Conservation (phyloP, 306 rosid genomes). For the Trifolium dubium region DNA sequence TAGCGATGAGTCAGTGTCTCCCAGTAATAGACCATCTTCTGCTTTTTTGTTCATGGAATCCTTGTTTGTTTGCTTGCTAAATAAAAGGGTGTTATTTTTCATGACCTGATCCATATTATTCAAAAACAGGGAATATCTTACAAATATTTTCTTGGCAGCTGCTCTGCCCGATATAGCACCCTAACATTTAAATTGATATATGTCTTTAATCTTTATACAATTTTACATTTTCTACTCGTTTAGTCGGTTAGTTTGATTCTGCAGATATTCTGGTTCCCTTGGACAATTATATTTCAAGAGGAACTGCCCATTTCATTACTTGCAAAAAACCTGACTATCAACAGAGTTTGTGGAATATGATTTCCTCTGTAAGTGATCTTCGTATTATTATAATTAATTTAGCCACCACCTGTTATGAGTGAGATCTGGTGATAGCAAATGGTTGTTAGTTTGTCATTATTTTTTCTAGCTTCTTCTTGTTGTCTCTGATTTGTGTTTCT, state of each 20-base stretch:
- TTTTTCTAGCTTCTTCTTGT: slow-evolving; percentile 24
- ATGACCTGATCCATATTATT: slow-evolving; percentile 24
- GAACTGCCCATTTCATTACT: slow-evolving; percentile 79
- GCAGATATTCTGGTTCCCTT: slow-evolving; percentile 95
- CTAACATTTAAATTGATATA: not conserved
- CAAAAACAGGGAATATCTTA: slow-evolving; percentile 17
- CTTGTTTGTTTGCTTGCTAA: slow-evolving; percentile 4
- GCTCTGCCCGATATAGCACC: slow-evolving; percentile 18
- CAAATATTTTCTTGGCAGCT: slow-evolving; percentile 15
- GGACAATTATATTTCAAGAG: slow-evolving; percentile 92
- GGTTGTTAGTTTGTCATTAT: not conserved
- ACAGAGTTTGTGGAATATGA: slow-evolving; percentile 91
- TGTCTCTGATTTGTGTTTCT: slow-evolving; percentile 34
- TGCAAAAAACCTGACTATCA: slow-evolving; percentile 89
- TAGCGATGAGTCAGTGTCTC: slow-evolving; percentile 9
- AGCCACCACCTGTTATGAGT: slow-evolving; percentile 20
- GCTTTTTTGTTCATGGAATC: slow-evolving; percentile 1
- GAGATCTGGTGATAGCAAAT: slow-evolving; percentile 9
- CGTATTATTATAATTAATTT: slow-evolving; percentile 14
- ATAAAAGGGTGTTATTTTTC: slow-evolving; percentile 16
- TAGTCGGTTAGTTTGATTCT: slow-evolving; percentile 1
- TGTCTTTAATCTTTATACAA: not conserved
- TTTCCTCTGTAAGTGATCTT: slow-evolving; percentile 78
- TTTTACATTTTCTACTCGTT: slow-evolving; percentile 15
- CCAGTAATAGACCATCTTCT: slow-evolving; percentile 7